These are phyloP conservation scores for Trichoderma brevicompactum DNA, from an alignment of 2,329 filamentous ascomycete species.

Conservation along the genomic window DNA sequence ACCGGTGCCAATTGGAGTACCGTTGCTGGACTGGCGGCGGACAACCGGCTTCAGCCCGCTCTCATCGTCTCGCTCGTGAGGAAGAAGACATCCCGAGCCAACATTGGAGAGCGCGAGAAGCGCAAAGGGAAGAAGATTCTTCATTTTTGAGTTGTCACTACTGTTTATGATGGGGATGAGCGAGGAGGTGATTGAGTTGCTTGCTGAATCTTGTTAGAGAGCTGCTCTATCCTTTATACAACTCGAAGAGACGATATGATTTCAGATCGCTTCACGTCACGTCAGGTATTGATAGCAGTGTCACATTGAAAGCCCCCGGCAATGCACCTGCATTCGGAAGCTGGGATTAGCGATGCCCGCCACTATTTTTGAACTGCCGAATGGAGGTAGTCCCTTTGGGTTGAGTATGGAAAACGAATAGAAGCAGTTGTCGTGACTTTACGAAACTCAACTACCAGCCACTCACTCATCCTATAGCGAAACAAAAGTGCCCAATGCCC, in stretches of 20 bases:
- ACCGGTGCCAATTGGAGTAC: slow-evolving; percentile 10
- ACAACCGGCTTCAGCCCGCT: slow-evolving; percentile 13
- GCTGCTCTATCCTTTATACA: neutral
- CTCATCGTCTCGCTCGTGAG: slow-evolving; percentile 16
- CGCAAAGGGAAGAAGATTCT: slow-evolving; percentile 14
- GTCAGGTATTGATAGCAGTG: slow-evolving; percentile 1
- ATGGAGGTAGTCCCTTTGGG: neutral
- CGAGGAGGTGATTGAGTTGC: neutral
- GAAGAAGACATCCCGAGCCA: slow-evolving; percentile 15
- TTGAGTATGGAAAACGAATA: neutral
- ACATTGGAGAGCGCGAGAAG: slow-evolving; percentile 18
- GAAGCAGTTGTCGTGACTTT: neutral
- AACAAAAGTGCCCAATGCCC: slow-evolving; percentile 22
- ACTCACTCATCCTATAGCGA: neutral
- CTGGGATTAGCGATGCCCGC: neutral
- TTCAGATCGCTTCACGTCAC: neutral
- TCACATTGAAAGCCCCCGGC: neutral
- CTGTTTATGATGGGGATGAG: neutral
- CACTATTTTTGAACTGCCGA: neutral
- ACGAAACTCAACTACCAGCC: neutral
- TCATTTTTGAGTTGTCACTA: neutral
- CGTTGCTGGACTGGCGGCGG: slow-evolving; percentile 17
- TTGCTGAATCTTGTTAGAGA: neutral
- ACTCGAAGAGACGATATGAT: neutral
- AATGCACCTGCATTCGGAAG: slow-evolving; percentile 23